These are phyloP conservation scores for Rostrohypoxylon terebratum DNA, from an alignment of 495 filamentous ascomycete species.

Conservation along the genomic window DNA sequence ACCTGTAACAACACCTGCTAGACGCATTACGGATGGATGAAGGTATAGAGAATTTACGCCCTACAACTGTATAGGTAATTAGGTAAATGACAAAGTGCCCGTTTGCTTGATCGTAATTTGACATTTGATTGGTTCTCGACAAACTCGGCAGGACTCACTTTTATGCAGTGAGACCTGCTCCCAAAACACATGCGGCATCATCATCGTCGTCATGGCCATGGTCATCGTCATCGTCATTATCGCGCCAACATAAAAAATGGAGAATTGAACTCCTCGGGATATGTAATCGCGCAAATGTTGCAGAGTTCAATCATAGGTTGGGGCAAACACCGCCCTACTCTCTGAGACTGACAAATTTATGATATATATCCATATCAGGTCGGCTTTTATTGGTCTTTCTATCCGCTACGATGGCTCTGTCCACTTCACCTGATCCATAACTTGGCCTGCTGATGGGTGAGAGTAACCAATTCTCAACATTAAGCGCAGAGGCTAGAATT, in stretches of 20 bases:
- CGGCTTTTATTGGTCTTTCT: conserved; percentile 34
- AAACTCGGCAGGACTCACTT: no score
- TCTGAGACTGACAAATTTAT: conserved; percentile 9
- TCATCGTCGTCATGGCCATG: no score
- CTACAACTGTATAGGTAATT: background rate
- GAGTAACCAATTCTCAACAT: conserved; percentile 86
- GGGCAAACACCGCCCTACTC: background rate
- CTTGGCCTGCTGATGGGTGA: conserved; percentile 72
- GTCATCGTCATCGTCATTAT: no score
- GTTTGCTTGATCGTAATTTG: no score
- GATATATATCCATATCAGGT: conserved; percentile 4
- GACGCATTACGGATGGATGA: background rate
- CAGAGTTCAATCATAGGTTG: background rate
- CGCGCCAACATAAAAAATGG: no score
- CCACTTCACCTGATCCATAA: conserved; percentile 97
- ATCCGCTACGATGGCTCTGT: conserved; percentile 71
- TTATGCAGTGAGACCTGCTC: no score
- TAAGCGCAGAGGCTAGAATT: conserved; percentile 70
- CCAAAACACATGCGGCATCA: no score
- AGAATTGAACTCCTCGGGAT: background rate
- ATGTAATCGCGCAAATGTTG: background rate
- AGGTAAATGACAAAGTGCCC: background rate
- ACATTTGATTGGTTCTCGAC: no score
- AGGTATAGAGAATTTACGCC: background rate
- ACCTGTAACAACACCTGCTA: background rate